A percentile compares a stretch with the other conserved stretches of the same genome.
These are phyloP conservation scores for Didymella segeticola DNA, from an alignment of 2,329 filamentous ascomycete genomes.

Conservation along the genomic window DNA sequence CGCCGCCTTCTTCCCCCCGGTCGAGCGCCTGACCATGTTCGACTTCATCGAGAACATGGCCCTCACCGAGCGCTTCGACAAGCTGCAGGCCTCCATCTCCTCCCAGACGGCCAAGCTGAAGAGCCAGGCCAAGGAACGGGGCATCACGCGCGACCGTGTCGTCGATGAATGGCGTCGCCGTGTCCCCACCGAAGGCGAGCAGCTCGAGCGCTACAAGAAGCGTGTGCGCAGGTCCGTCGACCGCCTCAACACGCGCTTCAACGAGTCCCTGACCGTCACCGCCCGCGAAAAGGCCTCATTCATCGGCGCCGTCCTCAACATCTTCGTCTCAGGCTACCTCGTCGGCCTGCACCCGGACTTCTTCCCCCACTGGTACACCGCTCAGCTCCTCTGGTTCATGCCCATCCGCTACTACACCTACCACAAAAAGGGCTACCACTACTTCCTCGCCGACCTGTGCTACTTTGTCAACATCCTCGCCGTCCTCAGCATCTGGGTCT, in stretches of 20 bases:
- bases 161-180: constrained; percentile 91
- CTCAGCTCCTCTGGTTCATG: constrained; percentile 92
- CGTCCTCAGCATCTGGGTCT: constrained; percentile 84
- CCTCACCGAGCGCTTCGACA: constrained; percentile 87
- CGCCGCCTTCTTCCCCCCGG: constrained; percentile 69
- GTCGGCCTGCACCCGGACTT: constrained; percentile 84
- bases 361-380: constrained; percentile 93
- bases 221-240: constrained; percentile 91
- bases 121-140: constrained; percentile 79
- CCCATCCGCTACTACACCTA: constrained; percentile 93
- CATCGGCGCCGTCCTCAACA: constrained; percentile 94
- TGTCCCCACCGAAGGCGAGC: constrained; percentile 86
- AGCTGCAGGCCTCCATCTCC: constrained; percentile 81
- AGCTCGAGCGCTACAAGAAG: constrained; percentile 86
- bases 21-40: constrained; percentile 89
- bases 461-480: constrained; percentile 96
- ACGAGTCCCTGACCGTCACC: constrained; percentile 86
- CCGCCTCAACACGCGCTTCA: constrained; percentile 83
- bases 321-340: constrained; percentile 94
- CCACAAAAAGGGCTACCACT: constrained; percentile 82
- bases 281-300: constrained; percentile 93
- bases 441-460: constrained; percentile 95
- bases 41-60: constrained; percentile 94
- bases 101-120: constrained; percentile 85
- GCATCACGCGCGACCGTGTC: constrained; percentile 84